Base-by-base conservation (phyloP, 345 rosid species). In the Rhizophora apiculata region DNA sequence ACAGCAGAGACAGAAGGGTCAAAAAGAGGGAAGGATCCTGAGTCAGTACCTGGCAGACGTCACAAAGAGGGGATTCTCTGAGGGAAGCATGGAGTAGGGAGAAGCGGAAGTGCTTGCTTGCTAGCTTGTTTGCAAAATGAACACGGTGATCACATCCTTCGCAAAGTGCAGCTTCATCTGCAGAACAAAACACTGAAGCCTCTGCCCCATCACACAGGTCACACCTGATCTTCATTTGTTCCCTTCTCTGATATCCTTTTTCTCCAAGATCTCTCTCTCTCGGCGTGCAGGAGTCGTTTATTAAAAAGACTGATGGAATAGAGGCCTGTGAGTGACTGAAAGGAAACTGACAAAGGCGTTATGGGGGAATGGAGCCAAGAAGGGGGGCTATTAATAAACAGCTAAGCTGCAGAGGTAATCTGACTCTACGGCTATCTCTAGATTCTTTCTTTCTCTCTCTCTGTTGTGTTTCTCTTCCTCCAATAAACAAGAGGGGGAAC, bases 111-210 rank as follows among this genome's bases (percentile, higher is more conserved):
- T 91, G 97, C 62, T 84, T 87, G 3, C 83, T 72, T 36, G 92
- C 97, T 3, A 90, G 82, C 70, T 82, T 85, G 70, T 90, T 90
- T 9, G 94, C 96, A 65, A 75, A 81, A 75, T 90, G 96, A 70
- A 88, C 90, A 21, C 81, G 72, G 32, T 70, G 82, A 78, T 90
- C 96, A n/a, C 96, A 90, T 8, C 55, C 75, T 52, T 73, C 76
- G 60, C 96, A 90, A 2, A 90, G 90, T 72, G 90, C 87, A 43
- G 96, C 96, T 84, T 86, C 96, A 82, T 90, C 96, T 2, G 96
- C 90, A 7, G 79, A 80, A 57, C 94, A 90, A 60, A 88, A 85
- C 29, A 88, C 82, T 0, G 80, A 69, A 30, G 90, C 94, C 62
- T 87, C 89, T 55, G 75, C 82, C 58, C 77, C 78, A 60, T 81